phyloP scores from a whole-genome alignment of 164 flowering plant species.

The Magnolia kwangsiensis region DNA sequence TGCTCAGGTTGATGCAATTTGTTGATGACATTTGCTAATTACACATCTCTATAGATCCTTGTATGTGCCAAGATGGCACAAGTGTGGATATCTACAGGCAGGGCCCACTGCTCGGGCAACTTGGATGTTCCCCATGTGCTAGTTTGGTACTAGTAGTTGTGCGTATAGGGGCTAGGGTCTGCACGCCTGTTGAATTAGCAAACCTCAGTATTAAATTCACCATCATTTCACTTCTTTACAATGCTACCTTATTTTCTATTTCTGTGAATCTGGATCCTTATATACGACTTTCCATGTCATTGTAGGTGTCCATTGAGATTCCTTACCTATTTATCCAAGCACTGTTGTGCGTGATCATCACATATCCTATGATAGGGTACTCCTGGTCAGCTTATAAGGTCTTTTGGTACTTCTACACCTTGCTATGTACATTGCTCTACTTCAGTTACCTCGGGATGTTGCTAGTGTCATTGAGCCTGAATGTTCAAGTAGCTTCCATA shows the following conservation, averaged over 20 bases:
- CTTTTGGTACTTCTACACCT: constrained; percentile 35
- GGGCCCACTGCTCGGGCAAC: too few relatives aligned
- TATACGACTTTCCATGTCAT: not conserved
- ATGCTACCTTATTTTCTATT: not conserved
- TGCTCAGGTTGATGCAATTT: constrained; percentile 34
- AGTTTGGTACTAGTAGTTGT: not conserved
- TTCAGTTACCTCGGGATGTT: constrained; percentile 41
- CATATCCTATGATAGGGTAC: constrained; percentile 39
- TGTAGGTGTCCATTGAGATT: constrained; percentile 38
- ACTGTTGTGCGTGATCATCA: constrained; percentile 27
- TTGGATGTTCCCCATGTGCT: not conserved
- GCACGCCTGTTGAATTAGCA: not conserved
- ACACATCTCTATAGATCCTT: too few relatives aligned
- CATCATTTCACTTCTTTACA: too few relatives aligned
- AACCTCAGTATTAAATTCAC: not conserved
- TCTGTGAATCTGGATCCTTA: not conserved
- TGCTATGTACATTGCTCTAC: constrained; percentile 32
- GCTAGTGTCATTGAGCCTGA: constrained; percentile 30
- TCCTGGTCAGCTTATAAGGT: constrained; percentile 31
- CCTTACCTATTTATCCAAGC: constrained; percentile 36
- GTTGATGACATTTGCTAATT: not conserved
- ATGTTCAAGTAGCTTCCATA: constrained; percentile 32
- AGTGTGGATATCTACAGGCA: not conserved
- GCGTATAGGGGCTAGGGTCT: not conserved
- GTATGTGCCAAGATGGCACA: not conserved